Evolutionary conservation across 164 flowering plant genomes (phyloP).

Genomic region (Kingdonia uniflora): DNA sequence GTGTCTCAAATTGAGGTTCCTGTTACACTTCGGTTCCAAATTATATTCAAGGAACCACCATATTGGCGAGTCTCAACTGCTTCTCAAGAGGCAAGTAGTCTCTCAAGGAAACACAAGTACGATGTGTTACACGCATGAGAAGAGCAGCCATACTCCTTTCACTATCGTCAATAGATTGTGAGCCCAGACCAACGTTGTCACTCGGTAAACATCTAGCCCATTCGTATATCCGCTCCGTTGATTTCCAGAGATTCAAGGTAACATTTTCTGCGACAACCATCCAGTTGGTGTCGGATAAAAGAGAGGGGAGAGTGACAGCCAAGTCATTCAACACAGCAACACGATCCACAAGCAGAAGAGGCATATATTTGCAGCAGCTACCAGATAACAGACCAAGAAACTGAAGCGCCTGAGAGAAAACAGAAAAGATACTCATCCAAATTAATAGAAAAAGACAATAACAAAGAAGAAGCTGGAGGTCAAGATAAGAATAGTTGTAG

Average conservation of each 20-base stretch:
- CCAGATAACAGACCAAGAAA: conserved; percentile 71
- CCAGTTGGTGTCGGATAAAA: conserved; percentile 55
- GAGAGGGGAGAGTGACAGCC: conserved; percentile 67
- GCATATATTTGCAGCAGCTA: conserved; percentile 71
- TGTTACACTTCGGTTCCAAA: too few species aligned
- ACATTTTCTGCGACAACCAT: conserved; percentile 38
- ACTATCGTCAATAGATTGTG: conserved; percentile 35
- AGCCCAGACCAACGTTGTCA: conserved; percentile 6
- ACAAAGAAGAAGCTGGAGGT: neutral
- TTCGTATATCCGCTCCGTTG: conserved; percentile 46
- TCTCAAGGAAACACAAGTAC: conserved; percentile 41
- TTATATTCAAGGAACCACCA: conserved; percentile 21
- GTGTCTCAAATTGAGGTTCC: too few species aligned
- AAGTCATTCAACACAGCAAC: conserved; percentile 55
- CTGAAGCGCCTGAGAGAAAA: conserved; percentile 51
- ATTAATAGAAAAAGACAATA: neutral
- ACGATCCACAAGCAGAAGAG: conserved; percentile 51
- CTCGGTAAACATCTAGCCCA: conserved; percentile 28
- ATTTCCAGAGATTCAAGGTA: conserved; percentile 37
- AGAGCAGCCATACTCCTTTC: conserved; percentile 33
- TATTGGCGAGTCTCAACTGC: conserved; percentile 62
- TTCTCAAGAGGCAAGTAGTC: conserved; percentile 58
- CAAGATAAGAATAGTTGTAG: too few species aligned
- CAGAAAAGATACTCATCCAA: neutral
- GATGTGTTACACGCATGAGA: conserved; percentile 37